Evolutionary conservation across 805 yeast species (phyloP).

Genomic region (Wickerhamomyces silvicola): DNA sequence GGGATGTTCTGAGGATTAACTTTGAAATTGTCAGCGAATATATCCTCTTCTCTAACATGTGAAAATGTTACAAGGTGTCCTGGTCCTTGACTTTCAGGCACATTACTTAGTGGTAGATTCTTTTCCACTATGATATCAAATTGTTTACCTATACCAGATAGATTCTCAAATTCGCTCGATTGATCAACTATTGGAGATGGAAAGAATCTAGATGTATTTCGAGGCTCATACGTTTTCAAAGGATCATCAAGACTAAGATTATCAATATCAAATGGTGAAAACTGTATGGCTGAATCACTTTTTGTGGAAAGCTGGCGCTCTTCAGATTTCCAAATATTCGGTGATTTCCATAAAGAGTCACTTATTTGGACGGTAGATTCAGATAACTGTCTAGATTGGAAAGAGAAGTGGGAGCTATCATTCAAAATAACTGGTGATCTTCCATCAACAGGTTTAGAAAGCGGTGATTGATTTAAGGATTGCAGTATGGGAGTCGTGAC

Average conservation of each 20-base stretch:
- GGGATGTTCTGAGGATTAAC: conserved; percentile 1
- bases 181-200: conserved; percentile 18
- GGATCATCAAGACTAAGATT: conserved; percentile 15
- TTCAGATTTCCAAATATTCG: conserved; percentile 21
- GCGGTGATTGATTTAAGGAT: conserved; percentile 18
- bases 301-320: conserved; percentile 20
- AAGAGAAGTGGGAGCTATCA: conserved; percentile 2
- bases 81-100: background rate
- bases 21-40: conserved; percentile 8
- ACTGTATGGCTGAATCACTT: conserved; percentile 20
- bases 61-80: conserved; percentile 3
- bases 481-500: conserved; percentile 10
- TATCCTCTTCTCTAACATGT: conserved; percentile 6
- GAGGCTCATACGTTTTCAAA: conserved; percentile 1
- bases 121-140: too few species aligned
- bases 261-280: conserved; percentile 22
- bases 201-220: conserved; percentile 20
- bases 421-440: conserved; percentile 7
- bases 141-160: too few species aligned
- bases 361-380: too few species aligned
- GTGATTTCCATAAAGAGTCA: too few species aligned
- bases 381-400: conserved; percentile 8
- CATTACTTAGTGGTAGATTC: too few species aligned
- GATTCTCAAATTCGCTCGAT: too few species aligned
- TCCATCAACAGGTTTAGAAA: conserved; percentile 14